Percentiles rank a stretch among this genome's conserved stretches.
Conservation (phyloP, 1,139 yeast species). For the Sugiyamaella japonica region DNA sequence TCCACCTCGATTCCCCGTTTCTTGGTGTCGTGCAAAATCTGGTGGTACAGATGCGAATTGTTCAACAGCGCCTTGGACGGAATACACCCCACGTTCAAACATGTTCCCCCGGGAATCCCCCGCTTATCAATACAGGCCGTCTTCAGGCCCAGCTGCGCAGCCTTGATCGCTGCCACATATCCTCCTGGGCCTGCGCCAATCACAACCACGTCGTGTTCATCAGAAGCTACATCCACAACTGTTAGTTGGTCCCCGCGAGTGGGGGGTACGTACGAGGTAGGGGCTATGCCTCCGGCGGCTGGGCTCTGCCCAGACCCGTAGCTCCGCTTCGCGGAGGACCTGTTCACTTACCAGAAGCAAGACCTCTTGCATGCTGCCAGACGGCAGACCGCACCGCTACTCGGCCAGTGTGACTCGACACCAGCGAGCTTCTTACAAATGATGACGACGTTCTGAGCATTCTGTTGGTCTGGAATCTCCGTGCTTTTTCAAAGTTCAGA, state of each 20-base stretch:
- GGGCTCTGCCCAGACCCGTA: neutral
- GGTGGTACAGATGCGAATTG: constrained; percentile 92
- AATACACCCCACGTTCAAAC: constrained; percentile 97
- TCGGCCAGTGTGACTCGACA: constrained; percentile 12
- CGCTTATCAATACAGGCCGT: constrained; percentile 98
- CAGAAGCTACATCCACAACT: neutral
- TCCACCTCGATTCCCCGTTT: constrained; percentile 84
- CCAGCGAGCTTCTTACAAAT: constrained; percentile 18
- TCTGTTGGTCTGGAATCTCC: neutral
- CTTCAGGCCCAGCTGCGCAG: constrained; percentile 92
- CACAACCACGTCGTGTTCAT: constrained; percentile 83
- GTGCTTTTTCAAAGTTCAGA: neutral
- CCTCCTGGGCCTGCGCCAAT: constrained; percentile 99
- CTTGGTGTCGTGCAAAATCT: constrained; percentile 79
- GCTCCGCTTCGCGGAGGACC: neutral
- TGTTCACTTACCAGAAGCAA: constrained; percentile 28
- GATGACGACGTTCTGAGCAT: constrained; percentile 20
- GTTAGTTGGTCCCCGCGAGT: too few species aligned
- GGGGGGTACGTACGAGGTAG: neutral
- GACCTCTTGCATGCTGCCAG: constrained; percentile 18
- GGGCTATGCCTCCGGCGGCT: neutral
- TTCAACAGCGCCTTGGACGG: constrained; percentile 95
- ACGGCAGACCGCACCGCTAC: constrained; percentile 13
- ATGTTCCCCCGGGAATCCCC: constrained; percentile 96
- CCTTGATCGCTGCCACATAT: constrained; percentile 93